Base-by-base conservation (phyloP, 2,329 filamentous ascomycete species). In the Phaeomoniella chlamydospora region DNA sequence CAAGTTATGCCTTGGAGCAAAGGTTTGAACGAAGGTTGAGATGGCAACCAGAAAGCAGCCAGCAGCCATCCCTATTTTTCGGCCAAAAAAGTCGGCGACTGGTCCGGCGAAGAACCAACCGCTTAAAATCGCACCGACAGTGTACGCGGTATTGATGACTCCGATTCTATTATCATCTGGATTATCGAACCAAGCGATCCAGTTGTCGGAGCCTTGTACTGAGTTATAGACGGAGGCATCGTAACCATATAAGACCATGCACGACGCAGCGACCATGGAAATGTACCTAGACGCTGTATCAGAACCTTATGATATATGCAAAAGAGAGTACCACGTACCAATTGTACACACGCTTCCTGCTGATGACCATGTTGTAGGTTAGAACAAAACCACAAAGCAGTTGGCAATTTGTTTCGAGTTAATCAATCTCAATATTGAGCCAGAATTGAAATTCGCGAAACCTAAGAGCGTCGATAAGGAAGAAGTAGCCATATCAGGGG, bases 211-310 rank as follows among this genome's bases (percentile, higher is more conserved):
- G 18, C 72, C 74, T 53, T 80, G 77, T 4, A 80, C 70, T 3
- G 77, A 75, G 53, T 83, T 83, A 64, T 76, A 83, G 33, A 80
- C 77, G 26, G 75, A 79, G 2, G 77, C 76, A 65, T 82, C 78
- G 51, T 82, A 82, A 39, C 78, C 78, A 52, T 81, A 82, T 31
- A 83, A 64, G 15, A 81, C 75, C 78, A 82, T 82, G 54, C 75
- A 81, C 53, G 75, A 74, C 49, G 78, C 77, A 38, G 77, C 77
- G 44, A 81, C 72, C 34, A 80, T 61, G 40, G 74, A 77, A 44
- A 79, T 73, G 59, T 77, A 80, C 74, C 73, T 51, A n/a, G 22
- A 26, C 9, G n/a, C 16, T 17, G 30, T 34, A 22, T 15, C 17
- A 5, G n/a, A 30, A 16, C 33, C 12, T 15, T 29, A 18, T 22